phyloP scores from a whole-genome alignment of 176 grass and related monocot genomes.

The Bromus sterilis region DNA sequence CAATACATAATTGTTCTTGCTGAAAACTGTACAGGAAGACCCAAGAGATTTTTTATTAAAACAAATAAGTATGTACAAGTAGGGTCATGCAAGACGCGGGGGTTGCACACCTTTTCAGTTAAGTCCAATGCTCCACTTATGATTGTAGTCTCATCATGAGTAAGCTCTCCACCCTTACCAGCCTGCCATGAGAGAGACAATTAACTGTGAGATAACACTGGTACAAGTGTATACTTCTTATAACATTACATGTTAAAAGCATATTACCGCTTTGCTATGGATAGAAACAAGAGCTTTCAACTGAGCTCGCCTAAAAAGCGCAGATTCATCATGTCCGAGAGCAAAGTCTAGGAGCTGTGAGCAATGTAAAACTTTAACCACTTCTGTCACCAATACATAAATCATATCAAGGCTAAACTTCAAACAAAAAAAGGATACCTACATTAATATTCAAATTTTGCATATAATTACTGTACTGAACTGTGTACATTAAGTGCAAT shows the following conservation, averaged over 20 bases:
- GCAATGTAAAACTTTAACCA: conserved; percentile 25
- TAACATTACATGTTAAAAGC: conserved; percentile 8
- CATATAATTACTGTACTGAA: neutral
- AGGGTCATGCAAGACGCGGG: too few relatives aligned
- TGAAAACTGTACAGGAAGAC: too few relatives aligned
- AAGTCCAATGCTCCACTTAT: conserved; percentile 98
- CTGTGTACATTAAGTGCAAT: conserved; percentile 15
- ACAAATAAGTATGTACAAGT: too few relatives aligned
- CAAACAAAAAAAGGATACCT: neutral
- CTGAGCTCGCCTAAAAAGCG: conserved; percentile 96
- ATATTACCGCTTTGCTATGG: conserved; percentile 91
- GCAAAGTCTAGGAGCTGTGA: conserved; percentile 84
- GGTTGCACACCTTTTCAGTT: conserved; percentile 79
- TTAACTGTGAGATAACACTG: neutral
- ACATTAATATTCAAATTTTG: conserved; percentile 5
- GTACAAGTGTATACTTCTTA: neutral
- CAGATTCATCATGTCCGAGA: conserved; percentile 98
- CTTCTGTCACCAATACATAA: conserved; percentile 10
- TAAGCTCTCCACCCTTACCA: conserved; percentile 98
- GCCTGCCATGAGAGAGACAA: conserved; percentile 50
- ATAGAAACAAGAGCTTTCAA: conserved; percentile 97
- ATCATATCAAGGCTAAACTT: conserved; percentile 14
- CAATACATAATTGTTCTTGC: neutral
- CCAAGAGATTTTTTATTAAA: too few relatives aligned
- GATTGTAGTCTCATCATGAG: conserved; percentile 99